Percentiles rank a stretch among this genome's conserved stretches.
Conservation (phyloP, 257 asterid species). For the Sherardia arvensis region DNA sequence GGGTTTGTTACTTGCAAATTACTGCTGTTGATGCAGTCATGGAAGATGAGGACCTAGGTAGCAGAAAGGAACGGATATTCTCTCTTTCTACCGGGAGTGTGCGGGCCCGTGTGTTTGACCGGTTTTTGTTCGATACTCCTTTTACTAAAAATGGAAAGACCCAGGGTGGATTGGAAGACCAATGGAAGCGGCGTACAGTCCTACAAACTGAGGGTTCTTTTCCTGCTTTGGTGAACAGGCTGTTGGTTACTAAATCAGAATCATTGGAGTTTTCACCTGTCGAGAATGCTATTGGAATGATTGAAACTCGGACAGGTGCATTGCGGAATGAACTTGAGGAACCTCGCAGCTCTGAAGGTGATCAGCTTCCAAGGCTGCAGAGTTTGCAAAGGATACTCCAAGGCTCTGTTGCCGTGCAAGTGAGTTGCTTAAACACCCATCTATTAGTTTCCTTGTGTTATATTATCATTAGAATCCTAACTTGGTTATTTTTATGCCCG, state of each 20-base stretch:
- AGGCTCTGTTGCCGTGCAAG: slow-evolving; percentile 99
- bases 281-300: slow-evolving; percentile 99
- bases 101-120: slow-evolving; percentile 94
- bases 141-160: slow-evolving; percentile 96
- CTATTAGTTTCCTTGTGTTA: neutral
- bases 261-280: slow-evolving; percentile 97
- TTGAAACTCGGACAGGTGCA: slow-evolving; percentile 94
- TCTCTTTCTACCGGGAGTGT: slow-evolving; percentile 84
- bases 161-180: slow-evolving; percentile 98
- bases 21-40: slow-evolving; percentile 98
- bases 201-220: slow-evolving; percentile 92
- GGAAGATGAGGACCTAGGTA: slow-evolving; percentile 99
- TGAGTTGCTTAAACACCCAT: slow-evolving; percentile 23
- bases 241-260: slow-evolving; percentile 73
- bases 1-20: slow-evolving; percentile 91
- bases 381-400: slow-evolving; percentile 97
- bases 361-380: slow-evolving; percentile 97
- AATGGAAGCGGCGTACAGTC: slow-evolving; percentile 95
- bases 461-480: neutral
- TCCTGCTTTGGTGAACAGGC: slow-evolving; percentile 89
- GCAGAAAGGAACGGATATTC: slow-evolving; percentile 90
- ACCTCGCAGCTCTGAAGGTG: slow-evolving; percentile 98
- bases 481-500: neutral
- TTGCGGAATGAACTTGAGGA: slow-evolving; percentile 94
- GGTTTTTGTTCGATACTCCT: slow-evolving; percentile 91